A percentile compares a stretch with the other conserved stretches of the same genome.
phyloP scores from a whole-genome alignment of 169 alveolate species.

The Plasmodium gonderi region DNA sequence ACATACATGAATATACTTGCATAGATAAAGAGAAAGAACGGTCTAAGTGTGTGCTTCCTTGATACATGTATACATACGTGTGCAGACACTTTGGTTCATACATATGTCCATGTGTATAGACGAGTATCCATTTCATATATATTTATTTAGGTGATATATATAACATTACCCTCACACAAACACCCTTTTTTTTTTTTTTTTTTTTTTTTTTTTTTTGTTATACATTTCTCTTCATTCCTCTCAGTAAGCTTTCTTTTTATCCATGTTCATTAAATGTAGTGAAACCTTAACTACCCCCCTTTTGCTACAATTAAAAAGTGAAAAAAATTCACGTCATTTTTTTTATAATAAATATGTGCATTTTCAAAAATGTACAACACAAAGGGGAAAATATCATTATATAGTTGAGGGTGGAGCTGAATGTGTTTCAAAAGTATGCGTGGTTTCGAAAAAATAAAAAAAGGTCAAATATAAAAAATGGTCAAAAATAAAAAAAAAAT shows the following conservation, averaged over 20 bases:
- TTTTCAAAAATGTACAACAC: background rate
- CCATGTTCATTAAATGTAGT: background rate
- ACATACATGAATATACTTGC: background rate
- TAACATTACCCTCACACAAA: background rate
- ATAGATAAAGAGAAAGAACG: background rate
- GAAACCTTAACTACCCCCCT: background rate
- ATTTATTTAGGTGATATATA: background rate
- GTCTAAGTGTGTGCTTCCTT: background rate
- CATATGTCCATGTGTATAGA: background rate
- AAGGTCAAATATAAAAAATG: too few relatives aligned
- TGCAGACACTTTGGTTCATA: background rate
- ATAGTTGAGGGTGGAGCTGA: background rate
- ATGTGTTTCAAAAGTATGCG: background rate
- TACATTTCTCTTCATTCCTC: background rate
- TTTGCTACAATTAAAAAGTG: background rate
- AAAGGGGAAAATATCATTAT: background rate
- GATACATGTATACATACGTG: background rate
- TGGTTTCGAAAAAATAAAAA: background rate
- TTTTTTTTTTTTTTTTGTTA: background rate
- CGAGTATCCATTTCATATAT: background rate
- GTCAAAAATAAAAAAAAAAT: too few relatives aligned
- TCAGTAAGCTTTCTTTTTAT: background rate
- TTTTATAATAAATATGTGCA: background rate
- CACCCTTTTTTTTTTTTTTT: too few relatives aligned
- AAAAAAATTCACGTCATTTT: background rate